Evolutionary conservation across 2,329 filamentous ascomycete genomes (phyloP).

Genomic region (Colletotrichum higginsianum): DNA sequence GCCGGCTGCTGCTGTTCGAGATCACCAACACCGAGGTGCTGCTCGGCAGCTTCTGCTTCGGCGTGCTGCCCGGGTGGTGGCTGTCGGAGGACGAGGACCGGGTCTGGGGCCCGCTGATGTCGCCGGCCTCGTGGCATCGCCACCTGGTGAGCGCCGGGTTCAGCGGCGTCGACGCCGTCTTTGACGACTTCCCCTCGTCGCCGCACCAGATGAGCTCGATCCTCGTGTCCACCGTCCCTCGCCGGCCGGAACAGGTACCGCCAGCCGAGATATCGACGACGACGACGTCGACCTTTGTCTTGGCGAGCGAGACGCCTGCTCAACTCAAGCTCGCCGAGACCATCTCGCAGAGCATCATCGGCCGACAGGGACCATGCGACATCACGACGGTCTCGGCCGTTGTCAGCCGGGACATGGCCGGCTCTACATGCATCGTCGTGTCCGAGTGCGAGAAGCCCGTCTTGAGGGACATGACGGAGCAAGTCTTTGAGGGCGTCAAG

Average conservation of each 20-base stretch:
- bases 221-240: slow-evolving; percentile 45
- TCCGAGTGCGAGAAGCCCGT: slow-evolving; percentile 44
- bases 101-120: slow-evolving; percentile 46
- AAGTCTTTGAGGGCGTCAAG: slow-evolving; percentile 43
- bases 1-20: slow-evolving; percentile 51
- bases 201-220: slow-evolving; percentile 39
- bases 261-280: not conserved
- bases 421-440: slow-evolving; percentile 45
- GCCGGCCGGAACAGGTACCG: not conserved
- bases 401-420: slow-evolving; percentile 28
- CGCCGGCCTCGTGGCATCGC: slow-evolving; percentile 44
- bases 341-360: slow-evolving; percentile 13
- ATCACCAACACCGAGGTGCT: slow-evolving; percentile 44
- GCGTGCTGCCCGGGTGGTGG: slow-evolving; percentile 52
- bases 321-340: slow-evolving; percentile 9
- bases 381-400: slow-evolving; percentile 13
- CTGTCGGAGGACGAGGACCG: slow-evolving; percentile 49
- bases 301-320: slow-evolving; percentile 9
- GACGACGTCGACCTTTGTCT: not conserved
- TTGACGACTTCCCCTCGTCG: slow-evolving; percentile 45
- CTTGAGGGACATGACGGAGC: slow-evolving; percentile 43
- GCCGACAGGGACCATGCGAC: not conserved
- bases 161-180: slow-evolving; percentile 45
- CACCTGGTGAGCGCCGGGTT: slow-evolving; percentile 43
- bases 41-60: slow-evolving; percentile 47